These are phyloP conservation scores for Pyrenophora graminea DNA, from an alignment of 2,329 filamentous ascomycete species.

Conservation along the genomic window DNA sequence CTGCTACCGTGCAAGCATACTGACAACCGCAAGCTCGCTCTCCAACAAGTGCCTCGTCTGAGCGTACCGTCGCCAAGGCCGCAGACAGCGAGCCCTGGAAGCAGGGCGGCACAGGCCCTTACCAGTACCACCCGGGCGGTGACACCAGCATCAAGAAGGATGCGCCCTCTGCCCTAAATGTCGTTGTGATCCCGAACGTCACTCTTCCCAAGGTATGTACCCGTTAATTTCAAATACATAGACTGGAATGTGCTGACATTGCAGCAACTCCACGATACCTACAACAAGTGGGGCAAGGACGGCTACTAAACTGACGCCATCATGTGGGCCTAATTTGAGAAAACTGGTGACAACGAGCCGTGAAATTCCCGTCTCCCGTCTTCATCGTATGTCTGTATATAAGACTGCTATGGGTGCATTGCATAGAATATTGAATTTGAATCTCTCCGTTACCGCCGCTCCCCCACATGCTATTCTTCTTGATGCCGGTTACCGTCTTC, in stretches of 20 bases:
- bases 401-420: slow-evolving; percentile 11
- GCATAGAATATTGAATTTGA: slow-evolving; percentile 8
- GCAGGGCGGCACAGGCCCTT: slow-evolving; percentile 61
- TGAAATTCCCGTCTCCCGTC: slow-evolving; percentile 4
- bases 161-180: slow-evolving; percentile 93
- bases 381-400: slow-evolving; percentile 22
- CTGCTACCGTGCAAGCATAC: background rate
- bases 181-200: slow-evolving; percentile 90
- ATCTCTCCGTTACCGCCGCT: slow-evolving; percentile 1
- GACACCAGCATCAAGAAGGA: slow-evolving; percentile 80
- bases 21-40: slow-evolving; percentile 66
- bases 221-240: background rate
- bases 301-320: slow-evolving; percentile 62
- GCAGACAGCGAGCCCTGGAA: slow-evolving; percentile 91
- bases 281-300: slow-evolving; percentile 99
- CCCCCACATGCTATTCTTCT: background rate
- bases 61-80: slow-evolving; percentile 75
- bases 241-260: slow-evolving; percentile 1
- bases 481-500: too few relatives aligned
- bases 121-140: slow-evolving; percentile 75
- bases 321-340: background rate
- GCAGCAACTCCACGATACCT: slow-evolving; percentile 89
- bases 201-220: slow-evolving; percentile 72
- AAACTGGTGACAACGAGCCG: background rate
- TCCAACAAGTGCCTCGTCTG: slow-evolving; percentile 83